Conservation (phyloP, 1,284 basidiomycete genomes). For the Leccinum huronense region DNA sequence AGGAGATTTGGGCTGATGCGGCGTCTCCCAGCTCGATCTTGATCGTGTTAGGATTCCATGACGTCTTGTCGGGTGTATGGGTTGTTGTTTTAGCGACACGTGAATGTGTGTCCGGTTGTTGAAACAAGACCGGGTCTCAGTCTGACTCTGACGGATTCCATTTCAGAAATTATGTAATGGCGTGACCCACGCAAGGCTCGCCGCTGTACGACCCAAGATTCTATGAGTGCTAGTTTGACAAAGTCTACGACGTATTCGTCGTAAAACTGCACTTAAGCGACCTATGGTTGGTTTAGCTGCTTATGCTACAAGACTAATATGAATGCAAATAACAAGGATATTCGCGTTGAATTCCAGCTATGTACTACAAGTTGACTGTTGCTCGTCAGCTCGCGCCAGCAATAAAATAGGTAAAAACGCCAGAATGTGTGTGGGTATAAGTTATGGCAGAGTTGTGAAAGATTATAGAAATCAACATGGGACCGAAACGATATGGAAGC, state of each 20-base stretch:
- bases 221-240: too few relatives aligned
- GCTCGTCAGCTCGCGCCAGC: constrained; percentile 5
- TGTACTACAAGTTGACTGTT: constrained; percentile 8
- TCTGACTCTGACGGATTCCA: too few relatives aligned
- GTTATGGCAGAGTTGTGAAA: constrained; percentile 17
- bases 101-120: constrained; percentile 53
- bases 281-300: constrained; percentile 14
- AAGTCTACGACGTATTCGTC: constrained; percentile 1
- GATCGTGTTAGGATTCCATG: constrained; percentile 50
- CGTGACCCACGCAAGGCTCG: too few relatives aligned
- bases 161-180: too few relatives aligned
- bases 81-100: constrained; percentile 70
- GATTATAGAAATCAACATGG: constrained; percentile 8
- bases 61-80: constrained; percentile 50
- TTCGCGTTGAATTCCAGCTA: not conserved
- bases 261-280: constrained; percentile 3
- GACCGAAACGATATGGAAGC: not conserved
- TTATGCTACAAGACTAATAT: constrained; percentile 29
- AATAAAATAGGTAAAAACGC: constrained; percentile 6
- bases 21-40: constrained; percentile 89
- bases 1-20: constrained; percentile 84
- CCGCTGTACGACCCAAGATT: too few relatives aligned
- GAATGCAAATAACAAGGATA: constrained; percentile 13
- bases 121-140: too few relatives aligned
- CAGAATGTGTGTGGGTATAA: constrained; percentile 20